Evolutionary conservation across 2,329 filamentous ascomycete genomes (phyloP), one percentile per base, ranked within the genome.

Genomic region (Chrysoporthe deuterocubensis): DNA sequence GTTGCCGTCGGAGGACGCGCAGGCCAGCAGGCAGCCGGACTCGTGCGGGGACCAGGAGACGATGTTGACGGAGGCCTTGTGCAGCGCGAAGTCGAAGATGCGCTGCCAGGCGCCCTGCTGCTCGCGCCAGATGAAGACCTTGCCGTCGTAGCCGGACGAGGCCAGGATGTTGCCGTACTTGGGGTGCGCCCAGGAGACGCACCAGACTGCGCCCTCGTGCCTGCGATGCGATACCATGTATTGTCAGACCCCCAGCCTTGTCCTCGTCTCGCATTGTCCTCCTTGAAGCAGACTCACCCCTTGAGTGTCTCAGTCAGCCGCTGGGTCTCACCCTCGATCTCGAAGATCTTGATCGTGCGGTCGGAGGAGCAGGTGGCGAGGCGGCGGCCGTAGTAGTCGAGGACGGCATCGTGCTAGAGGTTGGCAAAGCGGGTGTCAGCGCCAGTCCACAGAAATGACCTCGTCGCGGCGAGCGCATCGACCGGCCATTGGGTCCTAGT

Each of bases 271-370:
- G 32, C 40, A 9, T 52, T n/a, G 11, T 44, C 18, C 16, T 26
- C 46, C 46, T 52, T 43, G 54, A 52, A 37, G 11, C 48, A 34
- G 26, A 77, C 83, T 76, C 87, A 96, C 93, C 95, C 95, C 82
- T 97, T 97, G 72, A 99, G 84, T 37, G 96, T 99, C 83, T 98
- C 95, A 44, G 93, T 88, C 74, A 98, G 83, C 71, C 92, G 89
- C 81, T 99, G 95, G 73, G 91, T 88, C 75, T 98, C 94, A 76
- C 94, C 93, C 76, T 98, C 95, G 66, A 99, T 91, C 81, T 99
- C 96, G 78, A 97, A 99, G 78, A 99, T 98, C 84, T 98, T 98
- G 84, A 99, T 97, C 60, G 95, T 98, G 79, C 96, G 94, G 82
- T 99, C 96, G 73, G 95, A 97, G 46, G 94, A 97, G 82, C 96